phyloP scores from a whole-genome alignment of 2,329 filamentous ascomycete genomes.

The Cercospora brassicicola region DNA sequence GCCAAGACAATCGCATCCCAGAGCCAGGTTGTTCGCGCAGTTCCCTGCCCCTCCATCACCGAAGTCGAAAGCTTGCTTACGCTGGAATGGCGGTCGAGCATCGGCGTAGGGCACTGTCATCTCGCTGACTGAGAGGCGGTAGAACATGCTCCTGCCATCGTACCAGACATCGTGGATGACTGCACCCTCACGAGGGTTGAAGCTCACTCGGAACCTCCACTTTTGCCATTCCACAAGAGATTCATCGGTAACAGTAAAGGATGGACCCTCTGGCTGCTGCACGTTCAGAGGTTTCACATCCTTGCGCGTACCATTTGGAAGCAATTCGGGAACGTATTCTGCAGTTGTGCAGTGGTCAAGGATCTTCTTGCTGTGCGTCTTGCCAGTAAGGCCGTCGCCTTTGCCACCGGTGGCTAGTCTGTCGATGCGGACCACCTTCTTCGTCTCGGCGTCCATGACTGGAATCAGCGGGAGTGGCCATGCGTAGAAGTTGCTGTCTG shows the following conservation, averaged over 20 bases:
- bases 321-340: constrained; percentile 51
- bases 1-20: constrained; percentile 69
- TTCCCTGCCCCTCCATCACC: constrained; percentile 68
- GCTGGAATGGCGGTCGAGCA: constrained; percentile 63
- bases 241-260: constrained; percentile 58
- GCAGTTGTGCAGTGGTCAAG: constrained; percentile 53
- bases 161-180: constrained; percentile 70
- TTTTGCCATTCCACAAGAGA: constrained; percentile 51
- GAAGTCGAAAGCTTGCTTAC: constrained; percentile 72
- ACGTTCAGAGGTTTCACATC: constrained; percentile 68
- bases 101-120: constrained; percentile 63
- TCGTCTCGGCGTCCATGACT: constrained; percentile 34
- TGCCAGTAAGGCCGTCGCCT: constrained; percentile 37
- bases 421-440: constrained; percentile 37
- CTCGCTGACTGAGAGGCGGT: constrained; percentile 66
- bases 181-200: constrained; percentile 69
- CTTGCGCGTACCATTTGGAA: constrained; percentile 41
- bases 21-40: constrained; percentile 65
- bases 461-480: constrained; percentile 38
- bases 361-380: constrained; percentile 42
- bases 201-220: constrained; percentile 64
- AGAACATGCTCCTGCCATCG: constrained; percentile 64
- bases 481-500: constrained; percentile 38
- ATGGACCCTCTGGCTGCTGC: constrained; percentile 67
- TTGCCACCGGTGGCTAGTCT: constrained; percentile 36